A percentile compares a stretch with the other conserved stretches of the same genome.
Evolutionary conservation across 2,329 filamentous ascomycete species (phyloP).

Genomic region (Aspergillus sp.): DNA sequence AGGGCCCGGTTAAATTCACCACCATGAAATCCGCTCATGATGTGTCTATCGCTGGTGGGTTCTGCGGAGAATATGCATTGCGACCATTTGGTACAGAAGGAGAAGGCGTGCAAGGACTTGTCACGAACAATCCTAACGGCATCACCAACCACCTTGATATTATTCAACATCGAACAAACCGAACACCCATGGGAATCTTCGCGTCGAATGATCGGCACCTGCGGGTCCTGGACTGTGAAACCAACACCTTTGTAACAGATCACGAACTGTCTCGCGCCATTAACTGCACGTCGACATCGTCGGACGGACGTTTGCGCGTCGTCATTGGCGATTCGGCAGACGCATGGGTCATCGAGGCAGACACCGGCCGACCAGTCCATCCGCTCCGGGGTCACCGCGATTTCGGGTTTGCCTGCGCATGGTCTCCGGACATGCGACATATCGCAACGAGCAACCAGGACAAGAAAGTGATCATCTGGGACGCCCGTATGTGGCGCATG

Average conservation of each 20-base stretch:
- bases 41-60: conserved; percentile 52
- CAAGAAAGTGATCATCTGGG: conserved; percentile 43
- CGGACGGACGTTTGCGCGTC: conserved; percentile 39
- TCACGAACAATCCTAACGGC: conserved; percentile 44
- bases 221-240: conserved; percentile 50
- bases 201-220: conserved; percentile 55
- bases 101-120: conserved; percentile 39
- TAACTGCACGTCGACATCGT: conserved; percentile 43
- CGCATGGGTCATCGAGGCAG: conserved; percentile 39
- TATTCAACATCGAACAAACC: conserved; percentile 44
- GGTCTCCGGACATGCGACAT: conserved; percentile 44
- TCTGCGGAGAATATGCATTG: conserved; percentile 54
- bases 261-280: conserved; percentile 36
- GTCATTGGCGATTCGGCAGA: conserved; percentile 40
- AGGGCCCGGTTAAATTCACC: conserved; percentile 44
- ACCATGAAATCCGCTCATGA: conserved; percentile 48
- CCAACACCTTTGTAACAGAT: conserved; percentile 34
- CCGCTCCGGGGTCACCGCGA: conserved; percentile 37
- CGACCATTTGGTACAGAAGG: conserved; percentile 32
- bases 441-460: conserved; percentile 45
- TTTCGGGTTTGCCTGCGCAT: conserved; percentile 43
- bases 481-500: conserved; percentile 37
- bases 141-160: conserved; percentile 58
- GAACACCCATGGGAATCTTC: conserved; percentile 48
- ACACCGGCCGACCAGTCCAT: conserved; percentile 36